Base-by-base conservation (phyloP, 1,284 basidiomycete genomes). In the Cryptococcus sp. region DNA sequence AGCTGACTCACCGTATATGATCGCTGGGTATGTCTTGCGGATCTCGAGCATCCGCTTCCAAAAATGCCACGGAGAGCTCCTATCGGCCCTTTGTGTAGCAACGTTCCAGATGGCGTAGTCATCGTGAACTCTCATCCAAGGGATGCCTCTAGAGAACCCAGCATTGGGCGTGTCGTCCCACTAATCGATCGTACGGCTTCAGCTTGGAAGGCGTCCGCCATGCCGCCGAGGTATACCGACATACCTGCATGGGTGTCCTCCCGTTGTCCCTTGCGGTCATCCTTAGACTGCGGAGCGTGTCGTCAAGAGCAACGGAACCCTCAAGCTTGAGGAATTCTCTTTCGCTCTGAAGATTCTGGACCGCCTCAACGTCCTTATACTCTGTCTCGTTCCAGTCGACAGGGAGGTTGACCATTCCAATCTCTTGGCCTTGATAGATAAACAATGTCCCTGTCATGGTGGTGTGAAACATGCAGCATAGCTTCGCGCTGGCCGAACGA, bases 101-200 rank as follows among this genome's bases (percentile, higher is more conserved):
- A 82, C 86, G 69, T 90, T 90, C 83, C 86, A 88, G 3, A 74
- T 65, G n/a, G 61, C 62, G 68, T 85, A 87, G 65, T 89, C 86
- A 41, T 88, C 86, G 66, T 88, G 87, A 13, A 87, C 84, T 13
- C 85, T 80, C 87, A 90, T 90, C 88, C 88, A 90, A 0, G 88
- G 86, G 15, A 76, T 81, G 30, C 62, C 64, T 0, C 82, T 81
- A 5, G 84, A 85, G 74, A 89, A 90, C 0, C 89, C 88, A 0
- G 81, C 86, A 57, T 88, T 80, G 7, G 76, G 50, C 1, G 78
- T 78, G 4, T 78, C 65, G 56, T 85, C 79, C 88, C 88, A 90
- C 84, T 88, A 63, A 27, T 47, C 25, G 43, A 35, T 35, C 30
- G 30, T 8, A 35, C 8, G 30, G 30, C 30, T 3, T 35, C 30